phyloP scores from a whole-genome alignment of 1,284 basidiomycete species.

The Leccinum fuscescens region DNA sequence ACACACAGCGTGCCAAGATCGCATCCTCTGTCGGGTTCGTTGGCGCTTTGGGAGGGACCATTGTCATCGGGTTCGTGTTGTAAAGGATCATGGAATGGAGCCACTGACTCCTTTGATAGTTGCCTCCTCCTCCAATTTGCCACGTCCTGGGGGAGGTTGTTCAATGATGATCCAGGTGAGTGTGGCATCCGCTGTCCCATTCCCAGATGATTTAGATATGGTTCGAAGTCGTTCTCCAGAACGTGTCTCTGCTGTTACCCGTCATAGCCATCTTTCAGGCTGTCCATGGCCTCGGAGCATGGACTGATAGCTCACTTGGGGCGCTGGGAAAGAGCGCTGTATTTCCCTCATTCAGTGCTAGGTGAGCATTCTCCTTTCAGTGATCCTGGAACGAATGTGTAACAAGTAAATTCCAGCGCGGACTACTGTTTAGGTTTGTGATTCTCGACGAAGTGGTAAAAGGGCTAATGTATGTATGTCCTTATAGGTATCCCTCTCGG shows the following conservation, averaged over 20 bases:
- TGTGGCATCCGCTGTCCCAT: background rate
- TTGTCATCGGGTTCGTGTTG: conserved; percentile 21
- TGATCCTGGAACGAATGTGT: background rate
- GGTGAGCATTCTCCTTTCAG: conserved; percentile 11
- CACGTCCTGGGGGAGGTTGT: conserved; percentile 26
- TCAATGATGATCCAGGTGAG: conserved; percentile 27
- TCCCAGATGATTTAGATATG: background rate
- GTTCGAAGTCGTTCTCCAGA: conserved; percentile 18
- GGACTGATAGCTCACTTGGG: conserved; percentile 23
- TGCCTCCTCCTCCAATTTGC: conserved; percentile 17
- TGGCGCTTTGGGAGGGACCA: conserved; percentile 16
- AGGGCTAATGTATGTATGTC: background rate
- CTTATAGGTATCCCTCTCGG: conserved; percentile 29
- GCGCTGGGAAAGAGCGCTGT: conserved; percentile 24
- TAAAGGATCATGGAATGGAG: background rate
- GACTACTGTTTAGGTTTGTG: conserved; percentile 26
- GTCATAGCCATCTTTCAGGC: conserved; percentile 25
- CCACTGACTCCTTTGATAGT: conserved; percentile 12
- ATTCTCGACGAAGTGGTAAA: background rate
- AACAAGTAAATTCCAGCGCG: conserved; percentile 12
- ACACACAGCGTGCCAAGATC: conserved; percentile 25
- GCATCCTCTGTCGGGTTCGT: conserved; percentile 21
- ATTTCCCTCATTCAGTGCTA: conserved; percentile 28
- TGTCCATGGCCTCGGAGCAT: conserved; percentile 25
- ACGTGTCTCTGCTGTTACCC: conserved; percentile 20